Base-by-base conservation (phyloP, 129 eudicot species). In the Tanacetum coccineum region DNA sequence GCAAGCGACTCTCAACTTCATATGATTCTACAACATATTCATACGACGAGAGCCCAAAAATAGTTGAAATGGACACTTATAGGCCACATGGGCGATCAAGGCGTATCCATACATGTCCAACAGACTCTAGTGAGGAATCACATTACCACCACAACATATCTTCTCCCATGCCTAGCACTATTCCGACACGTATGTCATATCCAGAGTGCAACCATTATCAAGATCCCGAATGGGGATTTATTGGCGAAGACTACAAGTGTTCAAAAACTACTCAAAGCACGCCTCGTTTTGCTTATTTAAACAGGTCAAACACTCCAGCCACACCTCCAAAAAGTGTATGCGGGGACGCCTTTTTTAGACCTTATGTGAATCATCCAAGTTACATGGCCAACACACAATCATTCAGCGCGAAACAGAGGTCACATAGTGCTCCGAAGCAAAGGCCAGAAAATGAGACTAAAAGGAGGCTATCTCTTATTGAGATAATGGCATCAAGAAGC, bases 301-400 rank as follows among this genome's bases (percentile, higher is more conserved):
- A 70, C 52, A 58, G 82, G 58, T 72, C 84, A 53, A 76, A 80
- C 28, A 73, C 32, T 40, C 84, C 84, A 0, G 59, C 62, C 4
- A 88, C 98, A 14, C 95, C 92, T 1, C 71, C 96, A 49, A 86
- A 87, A 75, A 93, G 98, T 19, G 85, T 86, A 0, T 88, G 92
- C n/a, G 95, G 96, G 5, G 98, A 86, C 12, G 53, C 79, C 45
- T 81, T 70, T 67, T 83, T 83, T 28, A 60, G 87, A 78, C 75
- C 86, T 1, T 79, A 88, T 62, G 68, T 78, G 3, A 78, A 86
- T 74, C 67, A 67, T 60, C 98, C 98, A 6, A 82, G 81, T 65
- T 92, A 88, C 63, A 92, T 92, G 98, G 88, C 86, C 21, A 82
- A 86, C 65, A 92, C 98, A 1, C 88, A 83, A 45, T 92, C 98